phyloP scores from a whole-genome alignment of 2,329 filamentous ascomycete genomes.

The Monosporascus sp. region DNA sequence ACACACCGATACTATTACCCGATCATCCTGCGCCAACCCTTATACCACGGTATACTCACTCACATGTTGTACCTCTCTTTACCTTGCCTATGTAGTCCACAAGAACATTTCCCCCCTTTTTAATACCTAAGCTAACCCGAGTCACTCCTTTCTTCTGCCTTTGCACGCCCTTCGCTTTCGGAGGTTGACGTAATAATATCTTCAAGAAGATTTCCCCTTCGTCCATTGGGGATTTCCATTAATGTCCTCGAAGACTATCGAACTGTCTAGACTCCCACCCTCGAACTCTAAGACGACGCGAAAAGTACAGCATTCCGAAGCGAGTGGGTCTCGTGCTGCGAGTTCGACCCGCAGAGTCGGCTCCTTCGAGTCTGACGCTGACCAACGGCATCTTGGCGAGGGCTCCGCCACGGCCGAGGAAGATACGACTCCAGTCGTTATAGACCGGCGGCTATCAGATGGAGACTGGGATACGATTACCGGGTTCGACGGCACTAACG shows the following conservation, averaged over 20 bases:
- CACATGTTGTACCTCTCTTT: no score
- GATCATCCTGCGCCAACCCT: no score
- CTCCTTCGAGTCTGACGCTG: background rate
- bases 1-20: no score
- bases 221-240: background rate
- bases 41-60: no score
- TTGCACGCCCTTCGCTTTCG: background rate
- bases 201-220: background rate
- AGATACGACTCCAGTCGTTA: background rate
- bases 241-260: background rate
- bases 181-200: background rate
- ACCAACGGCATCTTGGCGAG: constrained; percentile 11
- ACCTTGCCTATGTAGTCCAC: no score
- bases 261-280: background rate
- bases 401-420: constrained; percentile 15
- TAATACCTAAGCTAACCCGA: no score
- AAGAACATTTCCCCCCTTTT: no score
- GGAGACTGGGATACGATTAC: background rate
- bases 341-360: background rate
- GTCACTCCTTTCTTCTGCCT: background rate
- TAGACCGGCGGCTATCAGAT: background rate
- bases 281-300: background rate
- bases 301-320: background rate
- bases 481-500: background rate
- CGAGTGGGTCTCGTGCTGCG: background rate